Conservation (phyloP, 331 rosid genomes). For the Ulmus americana region DNA sequence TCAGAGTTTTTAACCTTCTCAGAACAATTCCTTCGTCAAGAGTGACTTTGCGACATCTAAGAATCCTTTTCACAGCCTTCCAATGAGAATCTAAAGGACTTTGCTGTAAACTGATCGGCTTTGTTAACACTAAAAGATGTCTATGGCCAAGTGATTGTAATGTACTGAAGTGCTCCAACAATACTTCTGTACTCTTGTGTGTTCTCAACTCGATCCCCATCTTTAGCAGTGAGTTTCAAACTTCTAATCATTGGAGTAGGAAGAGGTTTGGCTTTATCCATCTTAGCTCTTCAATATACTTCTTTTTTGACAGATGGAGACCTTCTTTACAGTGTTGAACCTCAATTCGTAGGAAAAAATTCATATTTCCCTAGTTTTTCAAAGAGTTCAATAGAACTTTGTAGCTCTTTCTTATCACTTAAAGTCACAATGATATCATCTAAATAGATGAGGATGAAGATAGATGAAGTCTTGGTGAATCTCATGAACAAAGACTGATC, state of each 20-base stretch:
- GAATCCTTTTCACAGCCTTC: background rate
- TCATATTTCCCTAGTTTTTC: background rate
- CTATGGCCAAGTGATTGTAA: background rate
- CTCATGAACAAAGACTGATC: no score
- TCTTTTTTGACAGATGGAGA: background rate
- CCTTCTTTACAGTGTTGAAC: background rate
- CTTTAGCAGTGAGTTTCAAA: background rate
- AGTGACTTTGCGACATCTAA: background rate
- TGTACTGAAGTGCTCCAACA: background rate
- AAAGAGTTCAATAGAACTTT: background rate
- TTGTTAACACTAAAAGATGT: background rate
- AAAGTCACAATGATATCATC: no score
- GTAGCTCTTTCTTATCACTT: no score
- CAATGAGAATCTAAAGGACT: background rate
- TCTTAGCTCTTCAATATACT: no score
- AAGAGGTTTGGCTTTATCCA: no score
- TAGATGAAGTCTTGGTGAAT: no score
- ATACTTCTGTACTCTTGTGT: background rate
- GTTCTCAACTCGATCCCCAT: background rate
- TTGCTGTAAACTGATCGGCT: background rate
- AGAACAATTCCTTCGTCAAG: background rate
- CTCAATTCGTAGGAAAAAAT: background rate
- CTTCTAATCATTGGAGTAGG: background rate
- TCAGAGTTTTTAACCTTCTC: background rate
- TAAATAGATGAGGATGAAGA: no score